A percentile compares a stretch with the other conserved stretches of the same genome.
These are phyloP conservation scores for Tephrocybe sp. DNA, from an alignment of 768 basidiomycete species.

Conservation along the genomic window DNA sequence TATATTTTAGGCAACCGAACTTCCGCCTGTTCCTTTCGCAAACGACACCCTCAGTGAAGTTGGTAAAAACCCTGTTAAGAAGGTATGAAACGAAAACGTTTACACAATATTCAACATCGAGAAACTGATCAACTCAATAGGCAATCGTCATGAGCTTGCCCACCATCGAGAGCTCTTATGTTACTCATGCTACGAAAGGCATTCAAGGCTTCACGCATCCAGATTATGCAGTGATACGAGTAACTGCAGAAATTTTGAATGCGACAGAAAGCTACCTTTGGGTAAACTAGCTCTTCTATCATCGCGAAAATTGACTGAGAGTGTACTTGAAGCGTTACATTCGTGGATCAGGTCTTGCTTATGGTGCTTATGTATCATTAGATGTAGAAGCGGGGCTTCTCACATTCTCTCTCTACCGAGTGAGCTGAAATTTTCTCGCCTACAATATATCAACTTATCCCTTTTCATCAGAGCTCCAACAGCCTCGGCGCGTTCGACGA, in stretches of 20 bases:
- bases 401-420: constrained; percentile 76
- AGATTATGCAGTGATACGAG: constrained; percentile 79
- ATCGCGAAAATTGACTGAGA: constrained; percentile 7
- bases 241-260: constrained; percentile 87
- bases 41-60: constrained; percentile 69
- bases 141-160: constrained; percentile 86
- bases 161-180: constrained; percentile 92
- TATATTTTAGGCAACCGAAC: constrained; percentile 40
- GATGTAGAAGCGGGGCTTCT: constrained; percentile 80
- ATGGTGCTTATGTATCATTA: constrained; percentile 75
- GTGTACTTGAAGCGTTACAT: constrained; percentile 66
- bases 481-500: constrained; percentile 78
- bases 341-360: constrained; percentile 92
- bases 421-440: constrained; percentile 34
- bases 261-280: constrained; percentile 94
- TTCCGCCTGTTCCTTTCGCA: constrained; percentile 66
- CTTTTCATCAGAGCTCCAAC: constrained; percentile 64
- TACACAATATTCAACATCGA: neutral
- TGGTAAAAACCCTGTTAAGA: constrained; percentile 69
- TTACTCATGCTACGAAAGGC: constrained; percentile 72
- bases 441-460: neutral
- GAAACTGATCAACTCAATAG: constrained; percentile 33
- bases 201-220: constrained; percentile 79
- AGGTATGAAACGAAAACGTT: constrained; percentile 52
- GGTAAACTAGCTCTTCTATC: constrained; percentile 40